Evolutionary conservation across 352 stramenopile species (phyloP).

Genomic region (Phytophthora kernoviae): DNA sequence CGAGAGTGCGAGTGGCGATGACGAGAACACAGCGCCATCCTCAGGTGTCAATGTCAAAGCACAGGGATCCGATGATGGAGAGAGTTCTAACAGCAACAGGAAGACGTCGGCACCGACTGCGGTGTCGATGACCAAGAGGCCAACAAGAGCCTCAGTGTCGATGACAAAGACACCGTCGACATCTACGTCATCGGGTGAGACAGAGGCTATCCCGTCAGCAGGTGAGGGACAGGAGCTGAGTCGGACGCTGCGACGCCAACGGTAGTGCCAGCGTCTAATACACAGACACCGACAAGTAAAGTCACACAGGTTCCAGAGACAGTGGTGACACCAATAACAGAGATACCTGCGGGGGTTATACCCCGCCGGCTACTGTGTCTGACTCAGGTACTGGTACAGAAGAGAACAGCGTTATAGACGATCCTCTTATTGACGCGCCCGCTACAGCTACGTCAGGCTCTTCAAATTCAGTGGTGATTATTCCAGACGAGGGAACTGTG

Average conservation of each 20-base stretch:
- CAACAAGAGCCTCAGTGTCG: neutral
- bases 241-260: constrained; percentile 14
- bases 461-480: constrained; percentile 16
- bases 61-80: neutral
- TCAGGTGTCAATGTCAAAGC: neutral
- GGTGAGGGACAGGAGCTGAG: constrained; percentile 10
- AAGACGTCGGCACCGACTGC: constrained; percentile 1
- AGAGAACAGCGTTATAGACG: neutral
- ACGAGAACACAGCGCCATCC: neutral
- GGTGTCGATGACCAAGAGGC: constrained; percentile 14
- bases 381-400: neutral
- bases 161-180: constrained; percentile 2
- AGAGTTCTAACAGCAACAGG: neutral
- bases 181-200: neutral
- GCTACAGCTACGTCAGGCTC: constrained; percentile 14
- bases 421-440: constrained; percentile 5
- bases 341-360: constrained; percentile 1
- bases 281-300: constrained; percentile 1
- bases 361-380: constrained; percentile 6
- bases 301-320: neutral
- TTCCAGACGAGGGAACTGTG: constrained; percentile 13
- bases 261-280: constrained; percentile 15
- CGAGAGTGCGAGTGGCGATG: constrained; percentile 8
- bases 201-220: neutral
- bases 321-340: neutral